These are phyloP conservation scores for Clonostachys chloroleuca DNA, from an alignment of 2,329 filamentous ascomycete species.

Conservation along the genomic window DNA sequence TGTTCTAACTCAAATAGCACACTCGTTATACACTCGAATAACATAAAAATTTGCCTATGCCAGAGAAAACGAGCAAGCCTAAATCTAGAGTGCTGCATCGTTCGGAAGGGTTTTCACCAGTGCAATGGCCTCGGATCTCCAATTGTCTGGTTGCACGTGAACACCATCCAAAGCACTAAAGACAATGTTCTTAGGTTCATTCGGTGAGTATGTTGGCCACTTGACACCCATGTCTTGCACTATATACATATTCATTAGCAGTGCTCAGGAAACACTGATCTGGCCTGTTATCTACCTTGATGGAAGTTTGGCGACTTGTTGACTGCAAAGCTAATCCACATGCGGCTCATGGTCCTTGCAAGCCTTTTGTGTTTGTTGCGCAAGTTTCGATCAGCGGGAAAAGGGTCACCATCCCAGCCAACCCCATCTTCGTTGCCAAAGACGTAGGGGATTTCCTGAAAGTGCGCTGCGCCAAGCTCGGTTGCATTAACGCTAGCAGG, in stretches of 20 bases:
- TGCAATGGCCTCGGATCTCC: too few relatives aligned
- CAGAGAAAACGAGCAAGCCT: too few relatives aligned
- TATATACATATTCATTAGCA: too few relatives aligned
- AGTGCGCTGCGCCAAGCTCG: conserved; percentile 9
- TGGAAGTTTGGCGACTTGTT: conserved; percentile 23
- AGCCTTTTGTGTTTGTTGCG: conserved; percentile 28
- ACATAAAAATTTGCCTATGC: too few relatives aligned
- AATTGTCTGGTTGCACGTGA: too few relatives aligned
- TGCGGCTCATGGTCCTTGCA: conserved; percentile 36
- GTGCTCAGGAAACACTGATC: too few relatives aligned
- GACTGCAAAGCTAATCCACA: conserved; percentile 44
- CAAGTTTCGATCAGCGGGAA: conserved; percentile 30
- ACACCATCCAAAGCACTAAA: conserved; percentile 26
- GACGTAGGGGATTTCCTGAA: conserved; percentile 21
- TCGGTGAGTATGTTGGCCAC: conserved; percentile 38
- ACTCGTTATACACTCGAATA: too few relatives aligned
- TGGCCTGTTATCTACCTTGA: background rate
- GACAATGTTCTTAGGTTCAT: conserved; percentile 38
- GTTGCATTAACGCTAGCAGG: conserved; percentile 44
- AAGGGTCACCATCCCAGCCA: conserved; percentile 17
- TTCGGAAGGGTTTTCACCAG: too few relatives aligned
- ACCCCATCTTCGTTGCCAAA: conserved; percentile 45
- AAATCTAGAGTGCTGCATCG: too few relatives aligned
- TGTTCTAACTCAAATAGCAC: too few relatives aligned
- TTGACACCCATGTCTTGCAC: background rate